These are phyloP conservation scores for Amanita thiersii DNA, from an alignment of 768 basidiomycete genomes.

Conservation along the genomic window DNA sequence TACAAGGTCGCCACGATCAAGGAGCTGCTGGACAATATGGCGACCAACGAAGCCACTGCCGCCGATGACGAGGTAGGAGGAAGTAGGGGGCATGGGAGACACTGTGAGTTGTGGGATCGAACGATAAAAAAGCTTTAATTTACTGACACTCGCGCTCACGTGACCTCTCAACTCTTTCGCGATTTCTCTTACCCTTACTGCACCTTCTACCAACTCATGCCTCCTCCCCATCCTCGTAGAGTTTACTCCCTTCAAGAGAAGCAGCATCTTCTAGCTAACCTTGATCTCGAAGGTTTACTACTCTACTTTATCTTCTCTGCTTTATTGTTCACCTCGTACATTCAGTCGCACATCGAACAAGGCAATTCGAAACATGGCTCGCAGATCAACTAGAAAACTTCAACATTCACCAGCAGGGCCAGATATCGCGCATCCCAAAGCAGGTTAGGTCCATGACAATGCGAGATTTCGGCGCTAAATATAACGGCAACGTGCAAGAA, in stretches of 20 bases:
- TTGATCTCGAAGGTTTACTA: slow-evolving; percentile 67
- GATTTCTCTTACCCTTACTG: slow-evolving; percentile 10
- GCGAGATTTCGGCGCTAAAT: slow-evolving; percentile 73
- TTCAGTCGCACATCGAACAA: slow-evolving; percentile 64
- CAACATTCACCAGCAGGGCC: slow-evolving; percentile 65
- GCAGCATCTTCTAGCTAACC: slow-evolving; percentile 63
- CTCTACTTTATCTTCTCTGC: slow-evolving; percentile 1
- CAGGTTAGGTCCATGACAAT: slow-evolving; percentile 65
- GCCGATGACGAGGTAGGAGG: slow-evolving; percentile 87
- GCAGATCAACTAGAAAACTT: slow-evolving; percentile 68
- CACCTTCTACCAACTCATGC: slow-evolving; percentile 21
- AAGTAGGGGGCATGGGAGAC: slow-evolving; percentile 19
- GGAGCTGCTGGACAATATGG: slow-evolving; percentile 82
- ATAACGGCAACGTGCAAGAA: slow-evolving; percentile 67
- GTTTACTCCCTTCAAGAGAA: slow-evolving; percentile 61
- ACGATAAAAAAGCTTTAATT: slow-evolving; percentile 3
- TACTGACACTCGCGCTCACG: slow-evolving; percentile 29
- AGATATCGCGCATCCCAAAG: slow-evolving; percentile 67
- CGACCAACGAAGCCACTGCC: slow-evolving; percentile 90
- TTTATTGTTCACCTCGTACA: slow-evolving; percentile 1
- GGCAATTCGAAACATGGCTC: slow-evolving; percentile 72
- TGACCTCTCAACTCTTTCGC: slow-evolving; percentile 22
- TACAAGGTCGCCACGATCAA: slow-evolving; percentile 73
- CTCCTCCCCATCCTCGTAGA: slow-evolving; percentile 20
- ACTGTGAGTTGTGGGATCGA: slow-evolving; percentile 1